phyloP scores from a whole-genome alignment of 1,284 basidiomycete species.

The Phaffia rhodozyma region DNA sequence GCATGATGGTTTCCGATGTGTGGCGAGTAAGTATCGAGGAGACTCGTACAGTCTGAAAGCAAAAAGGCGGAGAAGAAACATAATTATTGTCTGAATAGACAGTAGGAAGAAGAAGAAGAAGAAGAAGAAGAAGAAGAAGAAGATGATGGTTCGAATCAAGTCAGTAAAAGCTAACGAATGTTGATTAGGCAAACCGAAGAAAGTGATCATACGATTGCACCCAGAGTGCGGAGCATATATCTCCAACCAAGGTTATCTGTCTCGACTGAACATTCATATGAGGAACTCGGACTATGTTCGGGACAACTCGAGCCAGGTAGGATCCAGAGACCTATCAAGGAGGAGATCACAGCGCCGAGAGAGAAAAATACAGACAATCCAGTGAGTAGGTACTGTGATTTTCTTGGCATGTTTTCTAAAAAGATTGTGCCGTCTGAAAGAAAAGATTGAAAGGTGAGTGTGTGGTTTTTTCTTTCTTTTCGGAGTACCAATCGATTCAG shows the following conservation, averaged over 20 bases:
- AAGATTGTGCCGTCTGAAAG: slow-evolving; percentile 92
- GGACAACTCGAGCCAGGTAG: slow-evolving; percentile 67
- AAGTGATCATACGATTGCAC: slow-evolving; percentile 48
- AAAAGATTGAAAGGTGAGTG: slow-evolving; percentile 49
- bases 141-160: not conserved
- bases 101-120: not conserved
- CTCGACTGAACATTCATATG: slow-evolving; percentile 41
- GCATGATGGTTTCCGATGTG: slow-evolving; percentile 68
- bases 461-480: not conserved
- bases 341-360: slow-evolving; percentile 71
- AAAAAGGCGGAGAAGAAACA: slow-evolving; percentile 73
- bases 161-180: not conserved
- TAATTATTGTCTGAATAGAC: slow-evolving; percentile 56
- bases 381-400: slow-evolving; percentile 84
- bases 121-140: not conserved
- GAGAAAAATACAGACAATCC: slow-evolving; percentile 94
- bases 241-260: slow-evolving; percentile 74
- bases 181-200: not conserved
- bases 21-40: slow-evolving; percentile 76
- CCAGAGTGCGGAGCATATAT: slow-evolving; percentile 60
- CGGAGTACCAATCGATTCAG: slow-evolving; percentile 4
- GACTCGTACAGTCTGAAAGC: slow-evolving; percentile 89
- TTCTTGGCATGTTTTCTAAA: slow-evolving; percentile 83
- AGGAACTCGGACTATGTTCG: slow-evolving; percentile 20
- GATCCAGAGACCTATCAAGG: slow-evolving; percentile 60